phyloP scores from a whole-genome alignment of 441 rosid species.

The Jatropha podagrica region DNA sequence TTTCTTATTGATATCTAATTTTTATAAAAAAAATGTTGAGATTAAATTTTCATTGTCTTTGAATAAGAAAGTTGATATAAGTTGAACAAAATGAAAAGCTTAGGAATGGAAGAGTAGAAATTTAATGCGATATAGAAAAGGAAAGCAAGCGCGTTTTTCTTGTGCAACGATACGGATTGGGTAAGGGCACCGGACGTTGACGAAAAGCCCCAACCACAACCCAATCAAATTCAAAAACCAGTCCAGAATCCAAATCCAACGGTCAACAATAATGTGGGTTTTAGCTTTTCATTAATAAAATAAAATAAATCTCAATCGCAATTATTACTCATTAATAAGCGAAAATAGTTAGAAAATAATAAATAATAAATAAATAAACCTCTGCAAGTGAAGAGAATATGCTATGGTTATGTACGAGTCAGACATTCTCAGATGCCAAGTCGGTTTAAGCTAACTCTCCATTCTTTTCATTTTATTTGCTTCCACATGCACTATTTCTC shows the following conservation, averaged over 20 bases:
- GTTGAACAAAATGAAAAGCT: no score
- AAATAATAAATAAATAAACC: background rate
- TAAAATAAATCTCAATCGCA: background rate
- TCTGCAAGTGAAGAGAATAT: slow-evolving; percentile 39
- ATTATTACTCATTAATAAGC: background rate
- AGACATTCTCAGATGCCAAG: slow-evolving; percentile 39
- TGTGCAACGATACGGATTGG: background rate
- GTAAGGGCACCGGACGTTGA: background rate
- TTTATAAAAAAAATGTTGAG: no score
- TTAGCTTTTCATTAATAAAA: no score
- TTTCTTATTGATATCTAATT: no score
- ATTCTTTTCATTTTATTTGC: background rate
- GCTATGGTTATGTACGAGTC: slow-evolving; percentile 27
- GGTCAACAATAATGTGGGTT: background rate
- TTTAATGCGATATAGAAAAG: no score
- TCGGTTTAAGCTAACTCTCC: slow-evolving; percentile 11
- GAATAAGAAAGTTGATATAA: no score
- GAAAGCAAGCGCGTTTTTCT: background rate
- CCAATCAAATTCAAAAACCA: background rate
- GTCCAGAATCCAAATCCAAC: background rate
- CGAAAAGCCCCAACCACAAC: background rate
- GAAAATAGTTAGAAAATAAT: background rate
- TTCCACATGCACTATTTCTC: slow-evolving; percentile 27
- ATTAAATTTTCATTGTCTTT: no score
- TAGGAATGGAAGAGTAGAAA: no score